Evolutionary conservation across 495 filamentous ascomycete species (phyloP).

Genomic region (Filosporella fistucella): DNA sequence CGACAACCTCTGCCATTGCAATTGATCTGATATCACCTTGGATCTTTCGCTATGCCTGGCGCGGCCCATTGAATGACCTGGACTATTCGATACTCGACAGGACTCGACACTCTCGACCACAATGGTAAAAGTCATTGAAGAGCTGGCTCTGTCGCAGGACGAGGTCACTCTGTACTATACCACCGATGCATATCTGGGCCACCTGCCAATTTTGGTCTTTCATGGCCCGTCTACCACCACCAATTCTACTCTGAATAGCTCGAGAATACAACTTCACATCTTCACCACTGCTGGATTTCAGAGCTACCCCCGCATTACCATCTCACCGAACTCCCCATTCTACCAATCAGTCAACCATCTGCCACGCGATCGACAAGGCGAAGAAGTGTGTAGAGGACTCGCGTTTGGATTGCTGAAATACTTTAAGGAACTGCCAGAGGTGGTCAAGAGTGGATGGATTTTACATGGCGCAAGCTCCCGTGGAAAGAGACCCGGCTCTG

Average conservation of each 20-base stretch:
- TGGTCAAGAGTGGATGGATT: constrained; percentile 59
- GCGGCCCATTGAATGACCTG: constrained; percentile 24
- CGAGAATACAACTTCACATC: constrained; percentile 88
- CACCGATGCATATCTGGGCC: constrained; percentile 69
- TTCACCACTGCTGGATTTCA: constrained; percentile 83
- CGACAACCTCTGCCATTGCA: constrained; percentile 1
- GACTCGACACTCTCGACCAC: too few relatives aligned
- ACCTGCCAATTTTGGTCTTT: constrained; percentile 73
- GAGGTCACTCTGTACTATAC: constrained; percentile 76
- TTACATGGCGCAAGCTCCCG: constrained; percentile 40
- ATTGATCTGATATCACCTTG: constrained; percentile 3
- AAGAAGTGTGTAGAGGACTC: constrained; percentile 82
- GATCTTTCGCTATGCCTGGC: constrained; percentile 15
- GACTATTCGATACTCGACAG: constrained; percentile 4
- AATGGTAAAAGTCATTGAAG: constrained; percentile 64
- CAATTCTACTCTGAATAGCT: constrained; percentile 81
- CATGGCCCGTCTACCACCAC: constrained; percentile 79
- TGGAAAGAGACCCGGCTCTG: constrained; percentile 48
- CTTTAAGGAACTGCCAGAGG: constrained; percentile 78
- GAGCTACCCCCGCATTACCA: constrained; percentile 82
- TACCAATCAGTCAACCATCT: constrained; percentile 88
- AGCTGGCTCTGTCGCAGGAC: constrained; percentile 66
- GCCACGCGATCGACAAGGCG: constrained; percentile 89
- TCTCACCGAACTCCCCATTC: constrained; percentile 91
- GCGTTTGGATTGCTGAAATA: constrained; percentile 92